Evolutionary conservation across 148 eudicot species (phyloP).

Genomic region (Diospyros lotus): DNA sequence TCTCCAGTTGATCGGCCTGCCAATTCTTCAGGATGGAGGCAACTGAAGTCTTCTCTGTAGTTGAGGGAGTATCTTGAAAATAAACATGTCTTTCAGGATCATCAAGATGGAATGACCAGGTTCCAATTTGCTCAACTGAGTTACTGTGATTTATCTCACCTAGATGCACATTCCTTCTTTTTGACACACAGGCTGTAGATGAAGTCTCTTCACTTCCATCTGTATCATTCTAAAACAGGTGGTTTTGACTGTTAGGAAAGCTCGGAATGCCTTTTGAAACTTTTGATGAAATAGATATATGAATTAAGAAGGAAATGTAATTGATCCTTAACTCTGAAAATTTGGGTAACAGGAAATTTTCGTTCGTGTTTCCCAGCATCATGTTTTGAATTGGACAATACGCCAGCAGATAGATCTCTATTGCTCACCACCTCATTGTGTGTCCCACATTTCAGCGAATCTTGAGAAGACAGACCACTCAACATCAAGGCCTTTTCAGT

Average conservation of each 20-base stretch:
- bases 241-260: constrained; percentile 25
- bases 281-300: neutral
- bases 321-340: constrained; percentile 38
- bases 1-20: constrained; percentile 22
- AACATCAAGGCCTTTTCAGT: constrained; percentile 19
- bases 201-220: constrained; percentile 18
- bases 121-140: constrained; percentile 10
- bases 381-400: constrained; percentile 2
- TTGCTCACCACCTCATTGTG: constrained; percentile 15
- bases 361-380: constrained; percentile 13
- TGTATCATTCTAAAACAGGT: constrained; percentile 36
- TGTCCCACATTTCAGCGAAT: constrained; percentile 24
- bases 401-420: constrained; percentile 12
- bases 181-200: neutral
- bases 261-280: neutral
- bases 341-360: constrained; percentile 6
- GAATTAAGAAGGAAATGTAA: neutral
- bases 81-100: constrained; percentile 3
- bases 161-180: constrained; percentile 10
- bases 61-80: constrained; percentile 20
- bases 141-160: constrained; percentile 12
- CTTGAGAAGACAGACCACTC: constrained; percentile 36
- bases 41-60: constrained; percentile 22
- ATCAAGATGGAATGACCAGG: neutral
- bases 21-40: constrained; percentile 19